Evolutionary conservation across 352 stramenopile species (phyloP), one percentile per base, ranked within the genome.

Genomic region (Phytophthora sansomeana): DNA sequence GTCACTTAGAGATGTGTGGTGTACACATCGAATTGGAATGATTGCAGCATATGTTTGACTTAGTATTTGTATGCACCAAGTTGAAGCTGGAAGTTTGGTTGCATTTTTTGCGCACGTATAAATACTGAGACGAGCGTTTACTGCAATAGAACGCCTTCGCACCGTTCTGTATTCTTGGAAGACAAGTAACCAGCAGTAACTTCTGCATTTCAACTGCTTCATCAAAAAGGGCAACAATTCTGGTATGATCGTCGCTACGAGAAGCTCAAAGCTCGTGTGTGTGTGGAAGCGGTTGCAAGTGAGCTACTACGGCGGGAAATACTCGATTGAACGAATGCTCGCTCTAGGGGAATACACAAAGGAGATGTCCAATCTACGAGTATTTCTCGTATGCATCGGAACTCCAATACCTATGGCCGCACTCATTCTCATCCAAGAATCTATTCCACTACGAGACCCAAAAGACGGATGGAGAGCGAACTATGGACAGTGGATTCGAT

Each of bases 61-160:
- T 52, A 13, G 21, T 1, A 0, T 21, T 63, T 69, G 61, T 69
- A 69, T 58, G 29, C 26, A 2, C 38, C 16, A 53, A 53, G 28
- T 64, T 69, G 61, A 69, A 69, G 60, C 43, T 39, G 7, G 32
- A n/a, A n/a, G n/a, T n/a, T n/a, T n/a, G n/a, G n/a, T n/a, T n/a
- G n/a, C n/a, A n/a, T n/a, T n/a, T n/a, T n/a, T n/a, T n/a, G n/a
- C n/a, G n/a, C n/a, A n/a, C n/a, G n/a, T n/a, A n/a, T n/a, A n/a
- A n/a, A n/a, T n/a, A n/a, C n/a, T n/a, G n/a, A n/a, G n/a, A n/a
- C n/a, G n/a, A n/a, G n/a, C n/a, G n/a, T n/a, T n/a, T n/a, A n/a
- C n/a, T n/a, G n/a, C n/a, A n/a, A n/a, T n/a, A n/a, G n/a, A n/a
- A n/a, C n/a, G n/a, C n/a, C n/a, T n/a, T n/a, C n/a, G n/a, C n/a